phyloP scores from a whole-genome alignment of 1,284 basidiomycete species.

The Marasmius tenuissimus region DNA sequence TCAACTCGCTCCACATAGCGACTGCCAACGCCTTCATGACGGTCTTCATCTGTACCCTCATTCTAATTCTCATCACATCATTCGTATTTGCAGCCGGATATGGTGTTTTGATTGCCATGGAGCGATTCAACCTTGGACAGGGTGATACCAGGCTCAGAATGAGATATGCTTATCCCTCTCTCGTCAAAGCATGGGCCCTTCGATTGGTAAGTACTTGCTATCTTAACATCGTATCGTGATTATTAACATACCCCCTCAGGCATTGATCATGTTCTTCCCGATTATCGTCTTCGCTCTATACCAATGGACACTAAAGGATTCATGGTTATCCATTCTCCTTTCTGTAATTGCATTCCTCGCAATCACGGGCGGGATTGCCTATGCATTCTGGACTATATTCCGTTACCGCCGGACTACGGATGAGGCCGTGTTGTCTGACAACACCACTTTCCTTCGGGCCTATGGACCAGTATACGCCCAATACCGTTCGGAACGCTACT shows the following conservation, averaged over 20 bases:
- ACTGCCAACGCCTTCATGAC: conserved; percentile 86
- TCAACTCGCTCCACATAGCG: conserved; percentile 71
- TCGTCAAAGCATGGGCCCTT: conserved; percentile 58
- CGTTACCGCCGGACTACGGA: conserved; percentile 40
- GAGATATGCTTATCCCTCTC: conserved; percentile 41
- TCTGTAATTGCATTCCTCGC: conserved; percentile 67
- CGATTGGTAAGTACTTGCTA: conserved; percentile 47
- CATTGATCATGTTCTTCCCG: conserved; percentile 65
- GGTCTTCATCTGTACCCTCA: conserved; percentile 70
- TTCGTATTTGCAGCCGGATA: conserved; percentile 56
- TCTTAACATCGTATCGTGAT: not conserved
- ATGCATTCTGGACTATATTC: conserved; percentile 44
- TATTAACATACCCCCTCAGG: conserved; percentile 37
- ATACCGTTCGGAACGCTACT: conserved; percentile 56
- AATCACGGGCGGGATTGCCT: conserved; percentile 45
- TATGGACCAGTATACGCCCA: conserved; percentile 55
- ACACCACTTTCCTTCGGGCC: conserved; percentile 32
- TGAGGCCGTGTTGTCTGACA: conserved; percentile 37
- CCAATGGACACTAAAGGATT: conserved; percentile 88
- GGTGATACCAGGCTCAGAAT: conserved; percentile 27
- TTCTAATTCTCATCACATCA: conserved; percentile 57
- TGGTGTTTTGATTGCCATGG: conserved; percentile 35
- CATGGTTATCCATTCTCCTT: conserved; percentile 73
- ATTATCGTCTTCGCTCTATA: conserved; percentile 78
- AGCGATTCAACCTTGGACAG: conserved; percentile 26